Evolutionary conservation across 305 asterid species (phyloP).

Genomic region (Solanum aculeatissimum): DNA sequence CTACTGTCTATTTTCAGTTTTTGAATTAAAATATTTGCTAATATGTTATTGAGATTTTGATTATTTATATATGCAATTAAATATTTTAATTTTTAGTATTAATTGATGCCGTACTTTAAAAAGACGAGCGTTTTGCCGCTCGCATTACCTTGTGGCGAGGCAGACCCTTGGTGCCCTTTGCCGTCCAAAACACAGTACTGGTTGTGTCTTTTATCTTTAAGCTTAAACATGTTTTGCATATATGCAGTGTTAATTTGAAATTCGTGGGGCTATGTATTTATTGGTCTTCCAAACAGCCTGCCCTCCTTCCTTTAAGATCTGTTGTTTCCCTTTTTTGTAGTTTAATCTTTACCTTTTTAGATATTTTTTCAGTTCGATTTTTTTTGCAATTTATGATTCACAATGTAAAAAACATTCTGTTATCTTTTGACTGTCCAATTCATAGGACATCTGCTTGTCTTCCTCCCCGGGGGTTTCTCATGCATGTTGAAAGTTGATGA

Average conservation of each 20-base stretch:
- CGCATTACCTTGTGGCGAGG: too few species aligned
- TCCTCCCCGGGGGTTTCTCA: neutral
- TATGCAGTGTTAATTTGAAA: neutral
- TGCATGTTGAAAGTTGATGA: neutral
- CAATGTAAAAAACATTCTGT: neutral
- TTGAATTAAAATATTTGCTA: too few species aligned
- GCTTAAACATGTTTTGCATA: neutral
- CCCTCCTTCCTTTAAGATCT: neutral
- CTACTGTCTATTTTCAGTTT: too few species aligned
- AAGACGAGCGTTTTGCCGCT: too few species aligned
- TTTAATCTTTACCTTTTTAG: neutral
- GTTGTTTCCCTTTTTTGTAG: neutral
- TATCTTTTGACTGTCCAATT: neutral
- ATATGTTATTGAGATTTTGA: too few species aligned
- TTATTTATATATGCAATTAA: too few species aligned
- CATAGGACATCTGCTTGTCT: neutral
- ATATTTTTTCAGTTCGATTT: neutral
- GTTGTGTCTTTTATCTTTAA: neutral
- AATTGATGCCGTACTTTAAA: too few species aligned
- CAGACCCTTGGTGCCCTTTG: too few species aligned
- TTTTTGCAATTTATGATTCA: neutral
- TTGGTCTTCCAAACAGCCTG: neutral
- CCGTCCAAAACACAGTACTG: too few species aligned
- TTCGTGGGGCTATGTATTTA: neutral
- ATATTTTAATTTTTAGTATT: too few species aligned